A percentile compares a stretch with the other conserved stretches of the same genome.
phyloP scores from a whole-genome alignment of 179 eudicot species.

The Heliamphora pulchella region DNA sequence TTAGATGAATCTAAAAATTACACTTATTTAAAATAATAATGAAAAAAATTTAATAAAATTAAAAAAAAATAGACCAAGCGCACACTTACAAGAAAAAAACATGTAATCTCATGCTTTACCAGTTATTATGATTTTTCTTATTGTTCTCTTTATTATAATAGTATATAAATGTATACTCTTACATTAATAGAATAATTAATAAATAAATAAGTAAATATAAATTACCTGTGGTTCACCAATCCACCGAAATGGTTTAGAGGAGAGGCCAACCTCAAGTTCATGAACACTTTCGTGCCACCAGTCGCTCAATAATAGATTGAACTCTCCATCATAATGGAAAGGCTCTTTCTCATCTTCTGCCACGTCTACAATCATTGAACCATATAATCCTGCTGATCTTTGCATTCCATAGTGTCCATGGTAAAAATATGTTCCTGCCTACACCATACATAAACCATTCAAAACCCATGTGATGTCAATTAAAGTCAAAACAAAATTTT shows the following conservation, averaged over 20 bases:
- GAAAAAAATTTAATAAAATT: too few species aligned
- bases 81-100: too few species aligned
- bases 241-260: conserved; percentile 70
- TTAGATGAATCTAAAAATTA: too few species aligned
- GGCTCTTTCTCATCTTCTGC: conserved; percentile 51
- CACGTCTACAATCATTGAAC: conserved; percentile 64
- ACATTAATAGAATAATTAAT: background rate
- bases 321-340: conserved; percentile 65
- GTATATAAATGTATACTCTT: too few species aligned
- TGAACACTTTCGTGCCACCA: conserved; percentile 66
- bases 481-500: too few species aligned
- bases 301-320: conserved; percentile 56
- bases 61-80: too few species aligned
- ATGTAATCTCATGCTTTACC: too few species aligned
- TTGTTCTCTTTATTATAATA: too few species aligned
- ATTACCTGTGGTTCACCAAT: conserved; percentile 81
- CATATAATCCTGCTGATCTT: conserved; percentile 78
- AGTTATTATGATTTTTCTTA: too few species aligned
- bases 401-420: conserved; percentile 96
- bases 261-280: conserved; percentile 58
- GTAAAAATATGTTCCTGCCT: conserved; percentile 81
- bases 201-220: background rate
- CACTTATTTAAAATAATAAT: too few species aligned
- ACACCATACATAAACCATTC: background rate
- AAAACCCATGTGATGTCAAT: too few species aligned